These are phyloP conservation scores for Flaveria bidentis DNA, from an alignment of 129 eudicot species.

Conservation along the genomic window DNA sequence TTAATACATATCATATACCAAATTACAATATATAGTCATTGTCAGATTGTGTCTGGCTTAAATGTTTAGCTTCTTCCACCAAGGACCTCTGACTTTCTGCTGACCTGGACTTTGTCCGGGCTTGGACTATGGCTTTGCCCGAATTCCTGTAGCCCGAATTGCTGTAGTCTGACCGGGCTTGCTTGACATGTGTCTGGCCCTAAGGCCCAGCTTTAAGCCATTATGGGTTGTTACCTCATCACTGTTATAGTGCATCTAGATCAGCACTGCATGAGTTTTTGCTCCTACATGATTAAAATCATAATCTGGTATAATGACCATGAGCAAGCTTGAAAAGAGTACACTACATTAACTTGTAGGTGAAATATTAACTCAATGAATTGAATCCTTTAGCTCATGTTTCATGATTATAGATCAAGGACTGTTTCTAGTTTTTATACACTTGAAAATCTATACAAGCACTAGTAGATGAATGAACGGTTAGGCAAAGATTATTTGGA, in stretches of 20 bases:
- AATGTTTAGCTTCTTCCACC: too few relatives aligned
- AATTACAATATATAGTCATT: too few relatives aligned
- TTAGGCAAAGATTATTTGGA: neutral
- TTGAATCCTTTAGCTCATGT: slow-evolving; percentile 9
- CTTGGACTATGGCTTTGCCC: too few relatives aligned
- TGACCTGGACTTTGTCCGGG: too few relatives aligned
- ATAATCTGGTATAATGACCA: neutral
- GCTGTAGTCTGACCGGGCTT: too few relatives aligned
- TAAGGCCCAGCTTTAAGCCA: too few relatives aligned
- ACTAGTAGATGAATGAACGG: neutral
- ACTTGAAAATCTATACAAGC: slow-evolving; percentile 1
- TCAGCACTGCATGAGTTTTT: neutral
- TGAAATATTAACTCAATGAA: neutral
- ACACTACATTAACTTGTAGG: neutral
- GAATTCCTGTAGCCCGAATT: too few relatives aligned
- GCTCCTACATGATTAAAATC: neutral
- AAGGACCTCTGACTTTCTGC: too few relatives aligned
- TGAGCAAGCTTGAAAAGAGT: neutral
- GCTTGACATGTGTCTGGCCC: too few relatives aligned
- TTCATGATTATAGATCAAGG: neutral
- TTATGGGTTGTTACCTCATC: too few relatives aligned
- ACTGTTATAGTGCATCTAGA: neutral
- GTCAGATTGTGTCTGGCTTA: too few relatives aligned
- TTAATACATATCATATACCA: too few relatives aligned
- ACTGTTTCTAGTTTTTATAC: neutral